Evolutionary conservation across 2,329 filamentous ascomycete genomes (phyloP).

Genomic region (Colletotrichum karsti): DNA sequence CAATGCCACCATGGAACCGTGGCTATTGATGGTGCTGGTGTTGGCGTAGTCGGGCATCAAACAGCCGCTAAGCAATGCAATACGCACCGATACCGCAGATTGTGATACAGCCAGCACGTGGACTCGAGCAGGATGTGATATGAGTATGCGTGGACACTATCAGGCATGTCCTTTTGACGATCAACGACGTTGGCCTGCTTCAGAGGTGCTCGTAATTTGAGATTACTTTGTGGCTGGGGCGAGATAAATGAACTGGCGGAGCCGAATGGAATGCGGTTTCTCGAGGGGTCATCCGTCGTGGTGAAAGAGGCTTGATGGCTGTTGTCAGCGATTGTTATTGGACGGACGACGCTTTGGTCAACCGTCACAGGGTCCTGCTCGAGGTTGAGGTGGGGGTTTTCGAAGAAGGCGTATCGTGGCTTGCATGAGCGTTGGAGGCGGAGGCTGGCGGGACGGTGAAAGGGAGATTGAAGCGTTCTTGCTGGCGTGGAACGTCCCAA

Average conservation of each 20-base stretch:
- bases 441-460: neutral
- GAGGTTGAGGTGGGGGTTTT: neutral
- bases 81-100: neutral
- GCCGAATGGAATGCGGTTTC: neutral
- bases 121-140: neutral
- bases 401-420: neutral
- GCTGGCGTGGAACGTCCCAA: neutral
- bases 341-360: neutral
- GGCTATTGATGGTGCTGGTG: neutral
- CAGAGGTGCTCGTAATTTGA: neutral
- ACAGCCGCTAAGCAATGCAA: neutral
- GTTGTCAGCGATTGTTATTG: neutral
- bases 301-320: neutral
- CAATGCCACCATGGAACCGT: neutral
- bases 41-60: neutral
- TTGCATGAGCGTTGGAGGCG: neutral
- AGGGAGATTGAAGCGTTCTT: neutral
- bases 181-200: neutral
- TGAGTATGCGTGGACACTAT: neutral
- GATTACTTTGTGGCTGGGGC: neutral
- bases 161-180: neutral
- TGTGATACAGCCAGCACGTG: slow-evolving; percentile 4
- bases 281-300: neutral
- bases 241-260: neutral
- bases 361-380: neutral